Base-by-base conservation (phyloP, 768 basidiomycete species). In the Suillus bovinus region DNA sequence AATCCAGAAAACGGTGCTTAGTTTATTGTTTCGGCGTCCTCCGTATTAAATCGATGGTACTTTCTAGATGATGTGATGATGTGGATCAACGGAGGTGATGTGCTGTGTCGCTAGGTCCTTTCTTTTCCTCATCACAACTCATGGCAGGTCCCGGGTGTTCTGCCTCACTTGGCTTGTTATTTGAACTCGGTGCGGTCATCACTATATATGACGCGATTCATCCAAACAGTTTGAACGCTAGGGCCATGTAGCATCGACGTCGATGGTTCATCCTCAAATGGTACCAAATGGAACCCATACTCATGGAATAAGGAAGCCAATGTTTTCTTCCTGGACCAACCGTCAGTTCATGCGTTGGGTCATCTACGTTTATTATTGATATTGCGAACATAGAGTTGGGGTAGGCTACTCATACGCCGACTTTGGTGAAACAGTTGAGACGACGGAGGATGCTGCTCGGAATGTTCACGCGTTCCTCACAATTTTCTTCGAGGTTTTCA, bases 401-500 rank as follows among this genome's bases (percentile, higher is more conserved):
- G 88, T 89, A 7, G 89, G 88, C 1, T 91, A 86, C 70, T 88
- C 86, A 2, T 89, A 88, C 62, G 85, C 86, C 3, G 88, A 90
- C 64, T 84, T 81, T 63, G 87, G 86, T 3, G 84, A 90, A 74
- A 84, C 80, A 1, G 78, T 91, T 20, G 85, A 84, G 61, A 91
- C 88, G 0, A 90, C 91, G 0, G 91, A 93, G 73, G 86, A 86
- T n/a, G 92, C 91, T 0, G 88, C 90, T 5, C 84, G 82, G 64
- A 88, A 93, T 68, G 78, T 93, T 42, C 80, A 88, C 55, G 87
- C 90, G 0, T 93, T 93, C 74, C 78, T 93, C 59, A 78, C 84
- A 2, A 88, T 94, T 60, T 92, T 93, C 76, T 90, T 92, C 67
- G 87, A 92, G 65, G 86, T 87, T 0, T 94, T 93, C 77, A 78